Percentiles rank a stretch among this genome's conserved stretches.
Conservation (phyloP, 306 rosid genomes). For the Psophocarpus tetragonolobus region DNA sequence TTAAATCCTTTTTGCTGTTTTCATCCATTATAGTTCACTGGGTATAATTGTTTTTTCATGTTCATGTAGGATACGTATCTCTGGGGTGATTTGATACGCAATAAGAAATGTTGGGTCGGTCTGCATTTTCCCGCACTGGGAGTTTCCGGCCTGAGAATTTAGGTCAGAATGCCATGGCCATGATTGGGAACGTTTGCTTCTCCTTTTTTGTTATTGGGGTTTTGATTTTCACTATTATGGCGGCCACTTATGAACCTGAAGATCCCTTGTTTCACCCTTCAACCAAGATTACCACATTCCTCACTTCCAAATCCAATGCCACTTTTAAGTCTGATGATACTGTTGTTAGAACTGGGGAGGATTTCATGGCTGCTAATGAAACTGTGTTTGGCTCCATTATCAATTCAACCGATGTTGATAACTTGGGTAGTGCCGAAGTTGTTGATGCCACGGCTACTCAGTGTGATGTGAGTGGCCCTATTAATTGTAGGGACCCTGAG, state of each 20-base stretch:
- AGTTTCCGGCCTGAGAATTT: slow-evolving; percentile 83
- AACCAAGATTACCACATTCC: slow-evolving; percentile 82
- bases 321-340: slow-evolving; percentile 85
- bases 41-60: slow-evolving; percentile 39
- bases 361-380: slow-evolving; percentile 88
- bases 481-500: slow-evolving; percentile 87
- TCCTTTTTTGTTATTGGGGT: slow-evolving; percentile 87
- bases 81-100: slow-evolving; percentile 24
- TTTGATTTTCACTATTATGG: slow-evolving; percentile 82
- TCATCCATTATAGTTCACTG: slow-evolving; percentile 42
- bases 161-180: slow-evolving; percentile 79
- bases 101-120: slow-evolving; percentile 52
- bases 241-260: slow-evolving; percentile 97
- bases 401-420: slow-evolving; percentile 66
- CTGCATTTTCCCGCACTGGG: slow-evolving; percentile 61
- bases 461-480: slow-evolving; percentile 59
- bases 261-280: slow-evolving; percentile 97
- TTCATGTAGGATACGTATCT: slow-evolving; percentile 35
- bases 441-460: slow-evolving; percentile 25
- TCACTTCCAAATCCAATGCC: slow-evolving; percentile 92
- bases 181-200: slow-evolving; percentile 91
- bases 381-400: slow-evolving; percentile 63
- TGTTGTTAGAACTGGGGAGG: slow-evolving; percentile 90
- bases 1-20: slow-evolving; percentile 13
- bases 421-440: slow-evolving; percentile 30